Evolutionary conservation across 768 basidiomycete genomes (phyloP).

Genomic region (Arthromyces matolae): DNA sequence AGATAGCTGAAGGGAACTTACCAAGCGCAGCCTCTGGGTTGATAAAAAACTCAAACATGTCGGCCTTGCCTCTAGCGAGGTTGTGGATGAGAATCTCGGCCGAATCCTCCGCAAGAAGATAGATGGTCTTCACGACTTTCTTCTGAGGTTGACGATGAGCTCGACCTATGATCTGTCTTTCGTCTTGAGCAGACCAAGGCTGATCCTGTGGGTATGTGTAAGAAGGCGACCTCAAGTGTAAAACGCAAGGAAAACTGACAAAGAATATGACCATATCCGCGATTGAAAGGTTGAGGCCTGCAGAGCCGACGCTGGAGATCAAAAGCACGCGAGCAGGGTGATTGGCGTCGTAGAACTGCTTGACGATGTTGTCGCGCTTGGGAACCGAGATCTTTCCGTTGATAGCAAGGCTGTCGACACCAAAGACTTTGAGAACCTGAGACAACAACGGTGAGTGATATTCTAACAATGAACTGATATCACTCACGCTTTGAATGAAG

Average conservation of each 20-base stretch:
- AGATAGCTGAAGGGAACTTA: neutral
- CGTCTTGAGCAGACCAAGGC: conserved; percentile 27
- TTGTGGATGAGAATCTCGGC: conserved; percentile 20
- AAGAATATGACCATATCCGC: conserved; percentile 12
- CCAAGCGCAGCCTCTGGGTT: neutral
- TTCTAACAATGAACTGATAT: too few species aligned
- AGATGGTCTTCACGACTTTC: conserved; percentile 17
- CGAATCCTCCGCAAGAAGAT: conserved; percentile 22
- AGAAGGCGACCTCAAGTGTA: neutral
- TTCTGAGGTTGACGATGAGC: conserved; percentile 25
- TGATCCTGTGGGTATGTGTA: conserved; percentile 19
- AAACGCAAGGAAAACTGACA: conserved; percentile 9
- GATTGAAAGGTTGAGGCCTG: conserved; percentile 13
- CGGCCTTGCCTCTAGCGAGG: conserved; percentile 20
- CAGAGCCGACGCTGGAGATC: conserved; percentile 14
- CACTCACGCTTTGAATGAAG: conserved; percentile 19
- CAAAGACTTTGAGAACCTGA: conserved; percentile 5
- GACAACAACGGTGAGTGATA: too few species aligned
- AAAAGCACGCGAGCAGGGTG: conserved; percentile 10
- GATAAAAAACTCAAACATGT: conserved; percentile 24
- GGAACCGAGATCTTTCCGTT: conserved; percentile 14
- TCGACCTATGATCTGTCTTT: conserved; percentile 24
- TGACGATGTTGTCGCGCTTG: conserved; percentile 9
- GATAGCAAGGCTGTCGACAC: conserved; percentile 4
- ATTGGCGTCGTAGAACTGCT: conserved; percentile 6